A percentile compares a stretch with the other conserved stretches of the same genome.
Conservation (phyloP, 179 eudicot species). For the Vitellaria paradoxa region DNA sequence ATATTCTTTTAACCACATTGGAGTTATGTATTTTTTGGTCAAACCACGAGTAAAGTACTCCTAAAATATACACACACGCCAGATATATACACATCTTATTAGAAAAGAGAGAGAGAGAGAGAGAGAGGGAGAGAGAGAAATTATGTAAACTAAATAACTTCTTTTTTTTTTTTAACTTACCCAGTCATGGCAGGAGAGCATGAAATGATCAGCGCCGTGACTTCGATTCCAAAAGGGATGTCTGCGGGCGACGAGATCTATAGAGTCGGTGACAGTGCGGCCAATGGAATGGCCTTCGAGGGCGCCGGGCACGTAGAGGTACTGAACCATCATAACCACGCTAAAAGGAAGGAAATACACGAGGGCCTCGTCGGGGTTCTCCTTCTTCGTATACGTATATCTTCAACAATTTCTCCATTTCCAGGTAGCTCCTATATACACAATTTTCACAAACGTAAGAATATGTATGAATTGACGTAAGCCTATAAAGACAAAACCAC, state of each 20-base stretch:
- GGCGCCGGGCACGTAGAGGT: constrained; percentile 25
- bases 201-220: constrained; percentile 40
- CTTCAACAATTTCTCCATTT: constrained; percentile 47
- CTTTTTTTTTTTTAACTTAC: constrained; percentile 16
- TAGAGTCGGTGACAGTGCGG: constrained; percentile 22
- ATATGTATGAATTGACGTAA: too few species aligned
- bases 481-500: too few species aligned
- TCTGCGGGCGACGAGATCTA: constrained; percentile 10
- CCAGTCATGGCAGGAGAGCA: constrained; percentile 47
- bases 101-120: too few species aligned
- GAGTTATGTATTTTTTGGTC: too few species aligned
- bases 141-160: too few species aligned
- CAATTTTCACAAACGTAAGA: too few species aligned
- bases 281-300: constrained; percentile 22
- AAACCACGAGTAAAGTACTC: too few species aligned
- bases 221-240: constrained; percentile 35
- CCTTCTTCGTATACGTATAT: constrained; percentile 52
- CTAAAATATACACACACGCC: too few species aligned
- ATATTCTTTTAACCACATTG: too few species aligned
- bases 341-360: constrained; percentile 53
- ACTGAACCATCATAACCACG: constrained; percentile 41
- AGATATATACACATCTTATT: too few species aligned
- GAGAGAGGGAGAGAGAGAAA: too few species aligned
- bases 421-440: constrained; percentile 36
- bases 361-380: constrained; percentile 38